A percentile compares a stretch with the other conserved stretches of the same genome.
These are phyloP conservation scores for Perkinsus marinus DNA, from an alignment of 169 alveolate genomes.

Conservation along the genomic window DNA sequence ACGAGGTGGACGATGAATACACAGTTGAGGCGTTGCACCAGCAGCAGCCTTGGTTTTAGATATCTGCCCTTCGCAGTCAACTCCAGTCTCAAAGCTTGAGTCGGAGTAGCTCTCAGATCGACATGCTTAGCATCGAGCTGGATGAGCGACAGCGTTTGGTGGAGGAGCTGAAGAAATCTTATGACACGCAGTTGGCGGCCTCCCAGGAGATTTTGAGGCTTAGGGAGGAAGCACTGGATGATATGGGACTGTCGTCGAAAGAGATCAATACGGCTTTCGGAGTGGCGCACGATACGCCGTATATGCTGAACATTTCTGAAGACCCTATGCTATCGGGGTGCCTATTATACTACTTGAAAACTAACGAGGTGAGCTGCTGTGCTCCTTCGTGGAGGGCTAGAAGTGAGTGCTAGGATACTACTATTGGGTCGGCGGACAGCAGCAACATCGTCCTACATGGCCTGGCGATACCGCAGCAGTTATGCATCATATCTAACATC, in stretches of 20 bases:
- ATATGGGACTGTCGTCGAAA: not conserved
- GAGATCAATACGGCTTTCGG: not conserved
- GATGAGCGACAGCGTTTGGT: not conserved
- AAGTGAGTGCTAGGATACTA: not conserved
- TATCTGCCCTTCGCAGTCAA: not conserved
- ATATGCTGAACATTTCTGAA: conserved; percentile 1
- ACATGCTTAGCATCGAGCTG: not conserved
- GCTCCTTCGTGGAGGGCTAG: not conserved
- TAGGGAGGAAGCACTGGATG: not conserved
- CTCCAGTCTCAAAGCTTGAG: not conserved
- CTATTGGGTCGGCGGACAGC: conserved; percentile 1
- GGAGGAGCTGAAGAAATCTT: not conserved
- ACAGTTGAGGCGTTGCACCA: not conserved
- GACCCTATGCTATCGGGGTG: conserved; percentile 5
- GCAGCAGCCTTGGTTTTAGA: not conserved
- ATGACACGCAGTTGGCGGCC: not conserved
- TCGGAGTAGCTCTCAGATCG: not conserved
- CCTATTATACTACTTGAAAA: conserved; percentile 8
- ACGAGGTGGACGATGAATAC: not conserved
- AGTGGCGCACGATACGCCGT: not conserved
- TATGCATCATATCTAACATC: not conserved
- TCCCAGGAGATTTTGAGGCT: not conserved
- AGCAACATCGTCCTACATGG: not conserved
- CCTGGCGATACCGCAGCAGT: not conserved
- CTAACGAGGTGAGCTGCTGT: not conserved